These are phyloP conservation scores for Calvatia gigantea DNA, from an alignment of 768 basidiomycete species.

Conservation along the genomic window DNA sequence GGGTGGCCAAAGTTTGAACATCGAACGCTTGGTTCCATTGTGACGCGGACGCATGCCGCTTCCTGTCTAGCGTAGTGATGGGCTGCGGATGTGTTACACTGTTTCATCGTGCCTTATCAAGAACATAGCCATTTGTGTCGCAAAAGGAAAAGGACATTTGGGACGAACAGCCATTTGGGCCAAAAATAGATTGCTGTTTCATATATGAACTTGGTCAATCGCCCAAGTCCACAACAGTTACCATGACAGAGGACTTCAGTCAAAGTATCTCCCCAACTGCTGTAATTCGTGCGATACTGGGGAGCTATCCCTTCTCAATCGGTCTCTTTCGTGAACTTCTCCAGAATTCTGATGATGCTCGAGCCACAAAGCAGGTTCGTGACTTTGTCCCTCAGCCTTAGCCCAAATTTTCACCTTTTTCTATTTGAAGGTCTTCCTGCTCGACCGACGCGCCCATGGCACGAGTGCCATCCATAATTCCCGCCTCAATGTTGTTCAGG, in stretches of 20 bases:
- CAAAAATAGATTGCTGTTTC: no score
- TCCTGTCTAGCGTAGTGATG: no score
- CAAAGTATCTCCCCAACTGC: conserved; percentile 19
- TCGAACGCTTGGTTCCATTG: no score
- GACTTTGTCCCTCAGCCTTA: background rate
- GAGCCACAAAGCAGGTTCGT: conserved; percentile 29
- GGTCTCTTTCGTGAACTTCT: conserved; percentile 35
- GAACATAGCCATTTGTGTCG: no score
- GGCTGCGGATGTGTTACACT: no score
- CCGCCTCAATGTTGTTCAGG: conserved; percentile 28
- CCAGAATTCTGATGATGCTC: conserved; percentile 40
- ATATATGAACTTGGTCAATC: no score
- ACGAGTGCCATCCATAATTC: conserved; percentile 24
- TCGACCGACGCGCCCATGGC: conserved; percentile 28
- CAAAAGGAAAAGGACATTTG: no score
- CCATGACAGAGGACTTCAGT: conserved; percentile 16
- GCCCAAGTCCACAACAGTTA: conserved; percentile 1
- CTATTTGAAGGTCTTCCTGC: conserved; percentile 21
- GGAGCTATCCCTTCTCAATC: conserved; percentile 35
- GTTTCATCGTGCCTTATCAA: no score
- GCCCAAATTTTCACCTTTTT: background rate
- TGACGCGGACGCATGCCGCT: no score
- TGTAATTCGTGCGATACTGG: conserved; percentile 27
- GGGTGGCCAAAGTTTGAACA: no score
- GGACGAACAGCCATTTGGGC: no score